A percentile compares a stretch with the other conserved stretches of the same genome.
These are phyloP conservation scores for Cymodocea nodosa DNA, from an alignment of 116 monocot genomes.

Conservation along the genomic window DNA sequence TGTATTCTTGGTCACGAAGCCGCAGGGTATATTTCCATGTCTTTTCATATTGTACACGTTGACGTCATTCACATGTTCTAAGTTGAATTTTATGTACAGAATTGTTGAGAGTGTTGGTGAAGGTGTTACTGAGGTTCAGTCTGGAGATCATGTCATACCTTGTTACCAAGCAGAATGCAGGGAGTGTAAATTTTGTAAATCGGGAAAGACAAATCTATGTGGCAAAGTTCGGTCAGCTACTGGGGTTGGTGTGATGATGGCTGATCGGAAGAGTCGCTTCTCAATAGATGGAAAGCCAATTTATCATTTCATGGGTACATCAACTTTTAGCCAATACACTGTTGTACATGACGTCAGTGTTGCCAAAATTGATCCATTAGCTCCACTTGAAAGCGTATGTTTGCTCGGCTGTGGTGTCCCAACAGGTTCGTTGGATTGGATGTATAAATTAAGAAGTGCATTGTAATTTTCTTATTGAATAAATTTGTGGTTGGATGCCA, in stretches of 20 bases:
- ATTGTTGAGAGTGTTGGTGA: constrained; percentile 98
- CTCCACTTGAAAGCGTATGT: constrained; percentile 86
- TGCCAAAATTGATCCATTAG: constrained; percentile 86
- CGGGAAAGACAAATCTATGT: constrained; percentile 96
- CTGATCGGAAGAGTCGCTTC: constrained; percentile 82
- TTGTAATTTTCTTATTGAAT: too few species aligned
- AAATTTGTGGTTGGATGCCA: too few species aligned
- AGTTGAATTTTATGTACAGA: constrained; percentile 15
- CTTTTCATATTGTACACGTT: background rate
- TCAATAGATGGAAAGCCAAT: constrained; percentile 77
- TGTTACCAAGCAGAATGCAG: constrained; percentile 97
- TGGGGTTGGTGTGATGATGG: constrained; percentile 96
- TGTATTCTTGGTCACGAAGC: constrained; percentile 99
- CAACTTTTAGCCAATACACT: constrained; percentile 96
- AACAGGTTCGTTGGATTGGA: constrained; percentile 39
- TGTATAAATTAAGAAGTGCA: too few species aligned
- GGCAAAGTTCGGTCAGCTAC: constrained; percentile 92
- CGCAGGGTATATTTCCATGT: constrained; percentile 50
- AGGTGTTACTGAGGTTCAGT: constrained; percentile 89
- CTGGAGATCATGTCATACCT: constrained; percentile 98
- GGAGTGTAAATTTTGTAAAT: constrained; percentile 98
- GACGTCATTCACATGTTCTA: background rate
- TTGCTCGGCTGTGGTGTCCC: constrained; percentile 94
- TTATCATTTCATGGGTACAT: constrained; percentile 98
- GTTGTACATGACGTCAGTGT: constrained; percentile 99